Percentiles rank a stretch among this genome's conserved stretches.
These are phyloP conservation scores for Talaromyces wortmannii DNA, from an alignment of 495 filamentous ascomycete species.

Conservation along the genomic window DNA sequence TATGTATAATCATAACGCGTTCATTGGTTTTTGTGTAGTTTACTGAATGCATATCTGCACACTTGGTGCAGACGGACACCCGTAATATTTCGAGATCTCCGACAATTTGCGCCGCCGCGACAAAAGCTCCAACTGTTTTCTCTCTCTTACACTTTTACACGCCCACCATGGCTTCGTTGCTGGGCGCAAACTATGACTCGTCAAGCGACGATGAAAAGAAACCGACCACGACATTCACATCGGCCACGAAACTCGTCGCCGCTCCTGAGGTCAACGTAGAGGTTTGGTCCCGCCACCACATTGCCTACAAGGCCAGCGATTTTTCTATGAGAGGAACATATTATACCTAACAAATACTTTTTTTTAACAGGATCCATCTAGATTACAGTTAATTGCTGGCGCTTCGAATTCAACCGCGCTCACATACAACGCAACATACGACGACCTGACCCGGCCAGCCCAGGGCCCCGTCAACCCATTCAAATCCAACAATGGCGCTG, in stretches of 20 bases:
- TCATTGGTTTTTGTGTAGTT: not conserved
- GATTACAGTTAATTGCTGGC: slow-evolving; percentile 49
- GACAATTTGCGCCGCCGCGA: not conserved
- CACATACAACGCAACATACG: slow-evolving; percentile 60
- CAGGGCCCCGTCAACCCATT: slow-evolving; percentile 80
- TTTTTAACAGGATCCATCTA: slow-evolving; percentile 44
- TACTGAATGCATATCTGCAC: not conserved
- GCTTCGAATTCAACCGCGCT: slow-evolving; percentile 40
- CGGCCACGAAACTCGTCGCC: slow-evolving; percentile 39
- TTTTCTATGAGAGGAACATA: not conserved
- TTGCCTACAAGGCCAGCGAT: too few relatives aligned
- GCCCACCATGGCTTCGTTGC: slow-evolving; percentile 38
- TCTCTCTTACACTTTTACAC: not conserved
- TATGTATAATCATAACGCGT: not conserved
- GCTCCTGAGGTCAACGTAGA: slow-evolving; percentile 56
- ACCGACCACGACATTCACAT: slow-evolving; percentile 14
- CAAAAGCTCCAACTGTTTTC: not conserved
- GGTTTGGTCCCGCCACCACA: slow-evolving; percentile 42
- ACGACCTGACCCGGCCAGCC: slow-evolving; percentile 59
- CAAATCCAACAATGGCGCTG: slow-evolving; percentile 45
- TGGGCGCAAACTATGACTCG: slow-evolving; percentile 45
- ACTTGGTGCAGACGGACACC: slow-evolving; percentile 14
- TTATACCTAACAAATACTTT: slow-evolving; percentile 24
- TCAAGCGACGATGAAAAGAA: slow-evolving; percentile 43
- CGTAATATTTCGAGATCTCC: slow-evolving; percentile 29